Percentiles rank a stretch among this genome's conserved stretches.
Conservation (phyloP, 176 grass and related monocot genomes). For the Zea luxurians region DNA sequence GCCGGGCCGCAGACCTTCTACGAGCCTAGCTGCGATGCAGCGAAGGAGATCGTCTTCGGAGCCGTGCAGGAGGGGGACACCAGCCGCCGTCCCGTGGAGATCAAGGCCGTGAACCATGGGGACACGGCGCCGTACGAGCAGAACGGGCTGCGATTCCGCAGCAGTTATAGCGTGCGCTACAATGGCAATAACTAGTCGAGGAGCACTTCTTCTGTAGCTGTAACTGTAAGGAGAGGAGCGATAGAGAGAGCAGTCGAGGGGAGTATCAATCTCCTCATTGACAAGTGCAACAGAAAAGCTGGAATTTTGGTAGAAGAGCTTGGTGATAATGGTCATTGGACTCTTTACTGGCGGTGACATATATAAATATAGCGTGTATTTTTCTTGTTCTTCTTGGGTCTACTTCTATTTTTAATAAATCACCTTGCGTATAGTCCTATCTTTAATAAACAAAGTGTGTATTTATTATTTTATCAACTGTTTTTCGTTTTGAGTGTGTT, state of each 20-base stretch:
- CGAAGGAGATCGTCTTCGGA: constrained; percentile 84
- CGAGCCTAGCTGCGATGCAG: constrained; percentile 64
- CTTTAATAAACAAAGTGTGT: no score
- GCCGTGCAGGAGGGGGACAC: constrained; percentile 74
- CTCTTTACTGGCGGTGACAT: constrained; percentile 12
- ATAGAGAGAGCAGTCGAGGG: not conserved
- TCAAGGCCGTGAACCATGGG: constrained; percentile 56
- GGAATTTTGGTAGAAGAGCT: constrained; percentile 42
- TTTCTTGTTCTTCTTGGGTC: no score
- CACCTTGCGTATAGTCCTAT: no score
- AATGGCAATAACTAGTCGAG: constrained; percentile 29
- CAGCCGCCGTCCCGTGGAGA: constrained; percentile 47
- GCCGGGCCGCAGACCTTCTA: constrained; percentile 74
- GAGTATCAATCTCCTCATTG: constrained; percentile 23
- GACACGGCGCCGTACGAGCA: constrained; percentile 52
- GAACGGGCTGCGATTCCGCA: constrained; percentile 55
- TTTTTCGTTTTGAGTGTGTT: no score
- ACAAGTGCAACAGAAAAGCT: constrained; percentile 33
- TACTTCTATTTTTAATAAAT: no score
- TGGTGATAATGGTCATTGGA: constrained; percentile 17
- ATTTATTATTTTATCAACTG: no score
- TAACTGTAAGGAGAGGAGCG: not conserved
- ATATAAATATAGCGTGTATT: not conserved
- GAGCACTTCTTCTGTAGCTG: no score
- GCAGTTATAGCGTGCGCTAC: constrained; percentile 52